Evolutionary conservation across 495 filamentous ascomycete genomes (phyloP), one percentile per base, ranked within the genome.

Genomic region (Talaromyces proteolyticus): DNA sequence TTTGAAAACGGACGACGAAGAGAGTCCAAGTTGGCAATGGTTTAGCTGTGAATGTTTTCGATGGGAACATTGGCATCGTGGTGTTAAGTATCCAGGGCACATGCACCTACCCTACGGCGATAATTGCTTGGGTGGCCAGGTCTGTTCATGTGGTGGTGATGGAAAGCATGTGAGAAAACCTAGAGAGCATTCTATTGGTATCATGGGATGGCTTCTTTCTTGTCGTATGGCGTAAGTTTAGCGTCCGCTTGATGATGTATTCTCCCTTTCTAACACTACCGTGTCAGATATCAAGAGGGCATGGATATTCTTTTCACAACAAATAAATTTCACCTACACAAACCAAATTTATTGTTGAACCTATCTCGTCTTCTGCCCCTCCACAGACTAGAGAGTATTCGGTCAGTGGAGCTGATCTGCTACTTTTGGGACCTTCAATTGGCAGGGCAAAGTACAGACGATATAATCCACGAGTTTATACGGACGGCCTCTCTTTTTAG

Each of bases 311-410:
- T 29, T 6, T 29, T 29, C 26, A 29, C 26, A 29, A 29, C 6
- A 12, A 29, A 29, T 29, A 29, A 5, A 29, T 29, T 29, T 12
- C 26, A 29, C 26, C 12, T 29, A 5, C 12, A 5, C 26, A 12
- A 12, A 5, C 26, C 12, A 29, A 12, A 29, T 5, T 12, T 29
- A 5, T 12, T 6, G 12, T 12, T 6, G 26, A 29, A 29, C 26
- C 12, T 29, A 12, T 29, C 26, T 29, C 26, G 26, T 6, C 12
- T 29, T 5, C 26, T 29, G 6, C 26, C 26, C 12, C 26, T 12
- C 26, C 26, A 29, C 6, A 29, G 26, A 12, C 26, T 29, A 29
- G 26, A 5, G 53, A 48, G 24, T 52, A 52, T 56, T 40, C 23
- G 39, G 47, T 51, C 42, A 42, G 22, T 36, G 7, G 17, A 16